Base-by-base conservation (phyloP, 306 rosid genomes). In the Malus asiatica region DNA sequence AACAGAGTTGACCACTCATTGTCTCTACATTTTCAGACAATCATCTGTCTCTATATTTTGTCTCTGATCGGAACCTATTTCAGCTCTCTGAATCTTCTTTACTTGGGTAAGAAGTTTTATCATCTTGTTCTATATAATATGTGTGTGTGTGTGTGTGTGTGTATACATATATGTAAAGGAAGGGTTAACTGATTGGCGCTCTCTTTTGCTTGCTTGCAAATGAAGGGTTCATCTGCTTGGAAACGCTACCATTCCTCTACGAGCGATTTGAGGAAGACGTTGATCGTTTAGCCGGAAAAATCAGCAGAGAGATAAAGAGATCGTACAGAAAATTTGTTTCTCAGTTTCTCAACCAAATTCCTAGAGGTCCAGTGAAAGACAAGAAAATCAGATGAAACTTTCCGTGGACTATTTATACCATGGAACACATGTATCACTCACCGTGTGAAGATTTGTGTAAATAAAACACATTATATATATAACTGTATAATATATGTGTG, bases 311-410 rank as follows among this genome's bases (percentile, higher is more conserved):
- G 68, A 74, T 86, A 19, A 89, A 76, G 88, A 85, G 40, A 79
- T 83, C 77, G 4, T 91, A 88, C 66, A 71, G 72, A 70, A 73
- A 27, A 69, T 73, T 91, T 51, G 91, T 88, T 25, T 82, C 83
- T 60, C 86, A 77, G 72, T 86, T 85, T 68, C 90, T 91, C 86
- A 88, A 82, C 83, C 89, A 84, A 81, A 89, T 91, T 73, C 98
- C 98, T 20, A 86, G 96, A 85, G 97, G 93, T 32, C 88, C 97
- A 11, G 80, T 84, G 62, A 87, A 91, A 65, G 92, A 83, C 22
- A 89, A 87, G 89, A 89, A 91, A 82, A 33, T 8, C 73, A 76
- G 82, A 79, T 93, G 74, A 85, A 78, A 52, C 55, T 27, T 51
- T 38, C 29, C 77, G 30, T 29, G 19, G 38, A 29, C 23, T 32